phyloP scores from a whole-genome alignment of 78 protist species.

The Blattamonas nauphoetae region DNA sequence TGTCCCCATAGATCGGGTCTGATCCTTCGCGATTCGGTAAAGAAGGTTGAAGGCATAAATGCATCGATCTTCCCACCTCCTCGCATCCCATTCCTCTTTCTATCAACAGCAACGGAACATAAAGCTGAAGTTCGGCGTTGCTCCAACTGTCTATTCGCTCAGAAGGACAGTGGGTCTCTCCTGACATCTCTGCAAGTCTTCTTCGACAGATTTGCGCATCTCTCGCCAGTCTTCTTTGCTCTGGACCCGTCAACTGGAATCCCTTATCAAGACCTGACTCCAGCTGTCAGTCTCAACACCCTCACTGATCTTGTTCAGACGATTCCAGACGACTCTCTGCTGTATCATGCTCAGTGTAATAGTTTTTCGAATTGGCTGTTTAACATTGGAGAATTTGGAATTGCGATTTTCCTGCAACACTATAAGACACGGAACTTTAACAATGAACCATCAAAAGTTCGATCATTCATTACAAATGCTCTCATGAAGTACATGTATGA shows the following conservation, averaged over 20 bases:
- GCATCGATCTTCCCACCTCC: background rate
- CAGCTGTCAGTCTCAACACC: background rate
- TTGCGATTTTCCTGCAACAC: background rate
- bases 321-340: background rate
- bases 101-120: background rate
- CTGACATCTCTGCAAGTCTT: background rate
- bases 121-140: background rate
- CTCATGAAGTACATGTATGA: background rate
- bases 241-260: background rate
- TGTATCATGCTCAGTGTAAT: background rate
- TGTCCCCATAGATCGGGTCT: background rate
- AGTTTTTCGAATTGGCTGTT: background rate
- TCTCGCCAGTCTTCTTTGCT: background rate
- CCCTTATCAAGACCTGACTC: background rate
- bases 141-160: background rate
- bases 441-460: background rate
- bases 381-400: background rate
- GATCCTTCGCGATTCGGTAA: background rate
- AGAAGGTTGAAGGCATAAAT: background rate
- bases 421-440: background rate
- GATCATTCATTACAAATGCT: background rate
- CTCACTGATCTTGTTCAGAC: background rate
- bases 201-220: background rate
- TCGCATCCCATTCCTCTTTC: background rate
- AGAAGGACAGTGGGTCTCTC: background rate